A percentile compares a stretch with the other conserved stretches of the same genome.
Conservation (phyloP, 345 rosid species). For the Gossypium anomalum region DNA sequence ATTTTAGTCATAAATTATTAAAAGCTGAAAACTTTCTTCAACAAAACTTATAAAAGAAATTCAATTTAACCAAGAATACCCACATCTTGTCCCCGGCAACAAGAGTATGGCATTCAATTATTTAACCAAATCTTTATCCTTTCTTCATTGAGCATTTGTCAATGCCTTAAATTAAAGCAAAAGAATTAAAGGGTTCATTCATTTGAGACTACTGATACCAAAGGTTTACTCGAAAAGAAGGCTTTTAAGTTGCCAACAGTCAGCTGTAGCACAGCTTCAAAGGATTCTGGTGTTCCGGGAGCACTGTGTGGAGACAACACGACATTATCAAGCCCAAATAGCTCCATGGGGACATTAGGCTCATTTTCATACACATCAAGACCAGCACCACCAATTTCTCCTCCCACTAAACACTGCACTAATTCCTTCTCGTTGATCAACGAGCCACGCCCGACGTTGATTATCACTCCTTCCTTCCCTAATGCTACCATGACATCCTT, state of each 20-base stretch:
- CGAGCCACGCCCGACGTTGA: conserved; percentile 55
- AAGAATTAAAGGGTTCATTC: neutral
- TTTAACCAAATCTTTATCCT: too few species aligned
- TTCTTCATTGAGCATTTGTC: neutral
- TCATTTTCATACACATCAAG: conserved; percentile 82
- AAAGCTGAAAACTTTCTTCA: too few species aligned
- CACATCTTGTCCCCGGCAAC: too few species aligned
- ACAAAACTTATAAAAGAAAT: too few species aligned
- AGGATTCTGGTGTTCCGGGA: conserved; percentile 47
- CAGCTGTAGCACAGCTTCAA: conserved; percentile 32
- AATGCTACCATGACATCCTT: conserved; percentile 39
- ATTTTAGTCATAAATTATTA: too few species aligned
- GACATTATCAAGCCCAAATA: conserved; percentile 56
- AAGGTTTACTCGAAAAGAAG: conserved; percentile 53
- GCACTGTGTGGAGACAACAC: conserved; percentile 65
- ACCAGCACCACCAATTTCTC: conserved; percentile 72
- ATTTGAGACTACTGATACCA: conserved; percentile 25
- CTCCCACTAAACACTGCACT: conserved; percentile 46
- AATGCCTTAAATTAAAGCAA: neutral
- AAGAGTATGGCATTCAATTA: too few species aligned
- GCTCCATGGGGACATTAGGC: conserved; percentile 50
- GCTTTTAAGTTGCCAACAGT: conserved; percentile 54
- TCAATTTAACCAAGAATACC: too few species aligned
- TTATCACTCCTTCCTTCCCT: conserved; percentile 43
- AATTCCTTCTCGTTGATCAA: conserved; percentile 59